Base-by-base conservation (phyloP, 2,329 filamentous ascomycete genomes). In the Sarocladium brachiariae region DNA sequence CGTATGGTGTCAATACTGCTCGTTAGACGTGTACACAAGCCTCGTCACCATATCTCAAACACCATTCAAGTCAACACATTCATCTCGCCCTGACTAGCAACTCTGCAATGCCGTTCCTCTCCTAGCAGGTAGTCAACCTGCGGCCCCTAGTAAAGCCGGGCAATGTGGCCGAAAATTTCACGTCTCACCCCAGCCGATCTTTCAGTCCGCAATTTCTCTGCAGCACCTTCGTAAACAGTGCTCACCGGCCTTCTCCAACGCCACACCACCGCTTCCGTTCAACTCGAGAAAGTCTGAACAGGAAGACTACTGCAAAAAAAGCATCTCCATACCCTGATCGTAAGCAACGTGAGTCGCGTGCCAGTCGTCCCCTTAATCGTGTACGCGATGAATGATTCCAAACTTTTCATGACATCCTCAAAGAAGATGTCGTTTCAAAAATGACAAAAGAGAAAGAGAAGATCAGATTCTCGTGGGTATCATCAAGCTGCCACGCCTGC, bases 401-500 rank as follows among this genome's bases (percentile, higher is more conserved):
- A 49, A 49, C 46, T 49, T 49, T 49, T 49, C 18, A 21, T 49
- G 46, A 37, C 30, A 35, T 31, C 25, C 33, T 49, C n/a, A 35
- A 27, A 35, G 18, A 35, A 49, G 46, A 49, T 49, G 46, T 49
- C 46, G 21, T 14, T 49, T 27, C 33, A 25, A 19, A 49, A 49
- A 49, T 49, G 46, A 49, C 46, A 49, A 49, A 35, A 16, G 43
- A 53, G 51, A 51, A 31, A 41, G 34, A 47, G 39, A 52, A 30
- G 27, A 52, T 37, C 38, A 46, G 50, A 46, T 59, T 59, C 35
- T 66, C 66, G 68, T 70, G 67, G 67, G 66, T 70, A 70, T 70
- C 65, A 66, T 67, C 60, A 58, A 66, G 66, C 66, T 66, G 58
- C 65, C 67, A 69, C 67, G 65, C 62, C 65, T 66, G 65, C 61